Percentiles rank a stretch among this genome's conserved stretches.
phyloP scores from a whole-genome alignment of 495 filamentous ascomycete species.

The Sordaria brevicollis region DNA sequence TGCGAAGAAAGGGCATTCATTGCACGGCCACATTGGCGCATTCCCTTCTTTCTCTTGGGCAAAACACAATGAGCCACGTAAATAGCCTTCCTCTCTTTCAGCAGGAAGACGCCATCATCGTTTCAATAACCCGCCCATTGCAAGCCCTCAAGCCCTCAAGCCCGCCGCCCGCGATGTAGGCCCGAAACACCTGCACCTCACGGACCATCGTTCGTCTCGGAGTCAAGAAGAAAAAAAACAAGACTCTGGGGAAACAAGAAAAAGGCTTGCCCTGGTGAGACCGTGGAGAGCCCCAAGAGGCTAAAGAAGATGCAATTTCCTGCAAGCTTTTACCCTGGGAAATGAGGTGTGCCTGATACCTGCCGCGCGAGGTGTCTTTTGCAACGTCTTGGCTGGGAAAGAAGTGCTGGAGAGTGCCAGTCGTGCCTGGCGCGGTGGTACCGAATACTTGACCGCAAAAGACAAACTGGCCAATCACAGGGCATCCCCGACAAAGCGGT shows the following conservation, averaged over 20 bases:
- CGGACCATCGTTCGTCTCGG: neutral
- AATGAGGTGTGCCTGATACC: neutral
- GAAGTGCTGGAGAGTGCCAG: too few species aligned
- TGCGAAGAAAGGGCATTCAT: neutral
- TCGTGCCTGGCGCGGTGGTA: neutral
- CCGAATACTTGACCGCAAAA: neutral
- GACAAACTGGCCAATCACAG: neutral
- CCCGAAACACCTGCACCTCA: neutral
- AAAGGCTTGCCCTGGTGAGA: too few species aligned
- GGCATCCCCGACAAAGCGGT: neutral
- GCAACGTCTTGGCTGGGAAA: neutral
- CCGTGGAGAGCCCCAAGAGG: too few species aligned
- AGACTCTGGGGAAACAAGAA: neutral
- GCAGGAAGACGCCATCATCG: neutral
- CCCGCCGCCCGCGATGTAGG: neutral
- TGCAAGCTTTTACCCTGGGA: neutral
- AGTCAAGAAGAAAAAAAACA: neutral
- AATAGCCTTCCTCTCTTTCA: neutral
- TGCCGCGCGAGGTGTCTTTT: neutral
- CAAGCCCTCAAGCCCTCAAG: too few species aligned
- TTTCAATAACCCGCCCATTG: neutral
- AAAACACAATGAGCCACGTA: neutral
- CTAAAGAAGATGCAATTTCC: neutral
- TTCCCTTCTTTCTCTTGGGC: neutral
- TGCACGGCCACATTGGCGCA: neutral